Conservation (phyloP, 2,329 filamentous ascomycete genomes). For the Reticulascus tulasneorum region DNA sequence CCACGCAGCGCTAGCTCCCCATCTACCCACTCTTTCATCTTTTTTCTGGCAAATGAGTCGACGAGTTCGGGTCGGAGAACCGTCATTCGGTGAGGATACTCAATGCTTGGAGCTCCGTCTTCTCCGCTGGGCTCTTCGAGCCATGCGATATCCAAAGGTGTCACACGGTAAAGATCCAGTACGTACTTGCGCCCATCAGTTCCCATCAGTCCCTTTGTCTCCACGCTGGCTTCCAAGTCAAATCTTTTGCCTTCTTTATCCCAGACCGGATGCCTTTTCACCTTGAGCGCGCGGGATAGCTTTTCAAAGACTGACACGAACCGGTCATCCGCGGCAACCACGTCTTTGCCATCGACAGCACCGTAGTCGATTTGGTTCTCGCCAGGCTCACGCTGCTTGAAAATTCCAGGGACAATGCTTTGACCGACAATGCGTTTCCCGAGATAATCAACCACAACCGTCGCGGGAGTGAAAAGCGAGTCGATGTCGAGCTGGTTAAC, state of each 20-base stretch:
- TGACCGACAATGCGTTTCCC: slow-evolving; percentile 96
- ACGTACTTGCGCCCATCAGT: slow-evolving; percentile 97
- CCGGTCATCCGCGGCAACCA: slow-evolving; percentile 83
- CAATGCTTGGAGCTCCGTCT: slow-evolving; percentile 22
- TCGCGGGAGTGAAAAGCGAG: slow-evolving; percentile 90
- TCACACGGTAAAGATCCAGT: slow-evolving; percentile 92
- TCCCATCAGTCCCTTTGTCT: slow-evolving; percentile 95
- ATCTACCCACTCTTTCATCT: slow-evolving; percentile 86
- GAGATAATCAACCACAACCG: slow-evolving; percentile 93
- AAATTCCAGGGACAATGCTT: slow-evolving; percentile 97
- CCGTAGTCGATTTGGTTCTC: slow-evolving; percentile 99
- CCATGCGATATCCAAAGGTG: slow-evolving; percentile 87
- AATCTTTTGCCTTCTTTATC: slow-evolving; percentile 91
- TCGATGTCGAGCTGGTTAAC: slow-evolving; percentile 97
- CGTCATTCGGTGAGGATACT: slow-evolving; percentile 95
- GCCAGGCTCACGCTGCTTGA: slow-evolving; percentile 95
- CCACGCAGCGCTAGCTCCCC: slow-evolving; percentile 67
- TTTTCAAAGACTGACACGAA: slow-evolving; percentile 84
- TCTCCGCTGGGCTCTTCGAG: slow-evolving; percentile 67
- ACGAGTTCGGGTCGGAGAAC: slow-evolving; percentile 87
- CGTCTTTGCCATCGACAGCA: slow-evolving; percentile 93
- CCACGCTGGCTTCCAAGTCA: slow-evolving; percentile 90
- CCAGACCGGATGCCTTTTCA: slow-evolving; percentile 96
- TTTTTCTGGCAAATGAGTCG: slow-evolving; percentile 76
- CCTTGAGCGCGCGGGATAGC: slow-evolving; percentile 82